phyloP scores from a whole-genome alignment of 176 grass and related monocot species.

The sorghum (Sorghum bicolor) region DNA sequence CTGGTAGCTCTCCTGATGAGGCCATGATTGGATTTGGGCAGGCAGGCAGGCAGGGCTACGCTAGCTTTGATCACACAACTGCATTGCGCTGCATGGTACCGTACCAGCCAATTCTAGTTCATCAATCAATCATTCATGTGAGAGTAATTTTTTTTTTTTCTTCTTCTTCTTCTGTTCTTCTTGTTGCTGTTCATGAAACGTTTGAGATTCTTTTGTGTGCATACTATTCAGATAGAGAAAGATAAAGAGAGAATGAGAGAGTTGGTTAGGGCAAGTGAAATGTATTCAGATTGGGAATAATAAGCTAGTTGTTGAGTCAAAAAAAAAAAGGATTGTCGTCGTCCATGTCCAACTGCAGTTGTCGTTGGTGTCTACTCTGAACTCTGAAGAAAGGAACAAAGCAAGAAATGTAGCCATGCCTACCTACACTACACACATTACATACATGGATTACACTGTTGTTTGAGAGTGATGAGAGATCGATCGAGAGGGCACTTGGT shows the following conservation, averaged over 20 bases:
- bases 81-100: background rate
- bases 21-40: constrained; percentile 26
- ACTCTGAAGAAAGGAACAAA: background rate
- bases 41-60: too few species aligned
- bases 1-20: background rate
- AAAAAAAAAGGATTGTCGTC: background rate
- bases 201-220: constrained; percentile 86
- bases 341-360: constrained; percentile 24
- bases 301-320: constrained; percentile 17
- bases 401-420: constrained; percentile 6
- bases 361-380: background rate
- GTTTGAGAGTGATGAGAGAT: background rate
- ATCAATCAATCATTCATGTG: constrained; percentile 33
- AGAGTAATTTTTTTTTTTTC: background rate
- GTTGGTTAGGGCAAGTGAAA: constrained; percentile 15
- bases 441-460: background rate
- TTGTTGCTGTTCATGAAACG: constrained; percentile 36
- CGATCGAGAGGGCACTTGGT: background rate
- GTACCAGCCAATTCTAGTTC: constrained; percentile 23
- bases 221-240: constrained; percentile 51
- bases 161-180: background rate
- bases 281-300: constrained; percentile 57
- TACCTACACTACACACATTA: background rate
- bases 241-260: background rate
- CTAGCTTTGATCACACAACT: constrained; percentile 1